These are phyloP conservation scores for Jaapia argillacea DNA, from an alignment of 768 basidiomycete species.

Conservation along the genomic window DNA sequence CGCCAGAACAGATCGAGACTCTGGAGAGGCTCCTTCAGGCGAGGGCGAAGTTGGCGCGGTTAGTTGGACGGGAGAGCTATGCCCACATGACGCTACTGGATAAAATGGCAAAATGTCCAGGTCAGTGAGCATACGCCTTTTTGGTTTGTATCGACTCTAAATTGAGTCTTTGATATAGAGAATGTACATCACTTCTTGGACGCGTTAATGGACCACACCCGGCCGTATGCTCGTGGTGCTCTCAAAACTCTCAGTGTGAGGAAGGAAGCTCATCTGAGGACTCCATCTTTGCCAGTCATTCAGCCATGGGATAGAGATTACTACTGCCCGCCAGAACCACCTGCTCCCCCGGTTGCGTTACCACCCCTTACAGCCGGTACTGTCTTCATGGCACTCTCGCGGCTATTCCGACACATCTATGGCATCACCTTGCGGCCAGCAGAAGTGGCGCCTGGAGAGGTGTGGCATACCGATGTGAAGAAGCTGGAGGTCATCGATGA, in stretches of 20 bases:
- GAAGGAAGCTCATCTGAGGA: slow-evolving; percentile 67
- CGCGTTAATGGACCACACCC: slow-evolving; percentile 71
- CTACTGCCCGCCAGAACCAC: slow-evolving; percentile 75
- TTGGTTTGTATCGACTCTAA: slow-evolving; percentile 2
- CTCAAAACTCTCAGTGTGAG: slow-evolving; percentile 52
- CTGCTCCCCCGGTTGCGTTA: slow-evolving; percentile 63
- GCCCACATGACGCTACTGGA: slow-evolving; percentile 82
- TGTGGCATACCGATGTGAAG: slow-evolving; percentile 82
- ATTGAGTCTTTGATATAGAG: slow-evolving; percentile 27
- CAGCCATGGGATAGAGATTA: slow-evolving; percentile 98
- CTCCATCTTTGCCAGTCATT: slow-evolving; percentile 49
- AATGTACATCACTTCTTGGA: slow-evolving; percentile 84
- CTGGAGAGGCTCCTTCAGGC: slow-evolving; percentile 69
- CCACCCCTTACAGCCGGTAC: slow-evolving; percentile 81
- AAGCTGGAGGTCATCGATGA: slow-evolving; percentile 94
- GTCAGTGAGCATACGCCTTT: slow-evolving; percentile 26
- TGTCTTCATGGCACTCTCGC: slow-evolving; percentile 84
- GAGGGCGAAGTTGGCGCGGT: slow-evolving; percentile 71
- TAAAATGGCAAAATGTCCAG: slow-evolving; percentile 96
- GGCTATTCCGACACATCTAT: slow-evolving; percentile 79
- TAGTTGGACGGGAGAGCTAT: slow-evolving; percentile 82
- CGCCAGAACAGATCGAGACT: slow-evolving; percentile 61
- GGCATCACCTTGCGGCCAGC: slow-evolving; percentile 76
- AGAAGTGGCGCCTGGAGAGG: slow-evolving; percentile 63
- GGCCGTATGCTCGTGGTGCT: slow-evolving; percentile 66